Conservation (phyloP, 495 filamentous ascomycete species). For the Xylaria bambusicola region DNA sequence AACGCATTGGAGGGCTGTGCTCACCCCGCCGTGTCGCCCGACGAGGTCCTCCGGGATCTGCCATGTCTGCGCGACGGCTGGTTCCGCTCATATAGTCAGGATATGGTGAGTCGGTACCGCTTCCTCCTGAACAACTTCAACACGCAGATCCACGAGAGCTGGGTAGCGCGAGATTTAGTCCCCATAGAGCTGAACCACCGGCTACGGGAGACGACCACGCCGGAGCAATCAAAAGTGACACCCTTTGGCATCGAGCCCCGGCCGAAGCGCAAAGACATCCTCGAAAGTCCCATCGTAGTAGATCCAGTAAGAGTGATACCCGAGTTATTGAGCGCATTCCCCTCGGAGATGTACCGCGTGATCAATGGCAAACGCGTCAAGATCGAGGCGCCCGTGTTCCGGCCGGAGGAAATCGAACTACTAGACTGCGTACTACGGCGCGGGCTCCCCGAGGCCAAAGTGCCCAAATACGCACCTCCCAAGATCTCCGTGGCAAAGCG, state of each 20-base stretch:
- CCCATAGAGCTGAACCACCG: constrained; percentile 26
- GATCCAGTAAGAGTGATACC: constrained; percentile 24
- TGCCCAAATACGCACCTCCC: neutral
- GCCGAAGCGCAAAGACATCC: constrained; percentile 8
- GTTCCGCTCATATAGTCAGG: constrained; percentile 23
- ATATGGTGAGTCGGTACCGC: constrained; percentile 14
- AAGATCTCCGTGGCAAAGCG: neutral
- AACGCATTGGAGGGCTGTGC: constrained; percentile 4
- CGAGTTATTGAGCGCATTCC: constrained; percentile 15
- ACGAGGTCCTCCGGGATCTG: constrained; percentile 11
- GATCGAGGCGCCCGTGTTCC: constrained; percentile 10
- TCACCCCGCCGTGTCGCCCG: constrained; percentile 18
- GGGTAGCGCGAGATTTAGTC: constrained; percentile 20
- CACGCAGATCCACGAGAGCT: constrained; percentile 15
- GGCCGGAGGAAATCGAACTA: constrained; percentile 18
- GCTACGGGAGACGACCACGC: constrained; percentile 15
- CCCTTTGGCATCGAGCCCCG: neutral
- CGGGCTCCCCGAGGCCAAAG: constrained; percentile 6
- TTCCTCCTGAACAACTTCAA: constrained; percentile 25
- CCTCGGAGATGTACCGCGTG: constrained; percentile 13
- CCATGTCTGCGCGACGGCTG: constrained; percentile 16
- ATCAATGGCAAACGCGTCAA: constrained; percentile 4
- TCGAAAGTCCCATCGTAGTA: constrained; percentile 6
- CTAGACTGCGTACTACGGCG: constrained; percentile 23
- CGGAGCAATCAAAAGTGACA: too few species aligned